Base-by-base conservation (phyloP, 768 basidiomycete genomes). In the Naganishia friedmannii region DNA sequence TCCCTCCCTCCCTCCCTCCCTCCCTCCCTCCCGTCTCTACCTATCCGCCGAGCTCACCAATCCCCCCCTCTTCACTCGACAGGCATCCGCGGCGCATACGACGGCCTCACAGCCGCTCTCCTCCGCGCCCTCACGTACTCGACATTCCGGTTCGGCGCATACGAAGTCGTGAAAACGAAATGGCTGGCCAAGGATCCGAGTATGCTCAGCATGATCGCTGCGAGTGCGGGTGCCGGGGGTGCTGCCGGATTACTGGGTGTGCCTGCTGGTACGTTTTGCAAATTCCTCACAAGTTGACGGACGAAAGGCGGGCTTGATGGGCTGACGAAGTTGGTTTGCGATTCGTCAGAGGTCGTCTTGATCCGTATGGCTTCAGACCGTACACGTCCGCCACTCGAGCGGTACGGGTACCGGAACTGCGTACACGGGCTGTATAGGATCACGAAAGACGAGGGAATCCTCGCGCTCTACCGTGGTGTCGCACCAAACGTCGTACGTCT, bases 291-390 rank as follows among this genome's bases (percentile, higher is more conserved):
- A n/a, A n/a, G n/a, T n/a, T n/a, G n/a, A n/a, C n/a, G n/a, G n/a
- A n/a, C n/a, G n/a, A n/a, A n/a, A n/a, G n/a, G n/a, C n/a, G n/a
- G n/a, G n/a, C n/a, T n/a, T n/a, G n/a, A n/a, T n/a, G n/a, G n/a
- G n/a, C n/a, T 31, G 34, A 12, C 34, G 34, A 5, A 12, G 12
- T 29, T 57, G 1, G 3, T 26, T 23, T 34, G 21, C 26, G n/a
- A 1, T 34, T 53, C n/a, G n/a, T n/a, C n/a, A 70, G 71, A 72
- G 63, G 71, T 72, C 28, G 71, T 72, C 32, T 65, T 65, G 65
- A 68, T 70, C 69, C 74, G 79, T 34, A 80, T 80, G 78, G 76
- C 77, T 1, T 74, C 78, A 15, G 79, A 80, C 65, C 74, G 77
- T 8, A 74, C 76, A 9, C 78, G 77, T 72, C 73, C 76, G 1